A percentile compares a stretch with the other conserved stretches of the same genome.
Evolutionary conservation across 768 basidiomycete genomes (phyloP).

Genomic region (Serendipita vermifera): DNA sequence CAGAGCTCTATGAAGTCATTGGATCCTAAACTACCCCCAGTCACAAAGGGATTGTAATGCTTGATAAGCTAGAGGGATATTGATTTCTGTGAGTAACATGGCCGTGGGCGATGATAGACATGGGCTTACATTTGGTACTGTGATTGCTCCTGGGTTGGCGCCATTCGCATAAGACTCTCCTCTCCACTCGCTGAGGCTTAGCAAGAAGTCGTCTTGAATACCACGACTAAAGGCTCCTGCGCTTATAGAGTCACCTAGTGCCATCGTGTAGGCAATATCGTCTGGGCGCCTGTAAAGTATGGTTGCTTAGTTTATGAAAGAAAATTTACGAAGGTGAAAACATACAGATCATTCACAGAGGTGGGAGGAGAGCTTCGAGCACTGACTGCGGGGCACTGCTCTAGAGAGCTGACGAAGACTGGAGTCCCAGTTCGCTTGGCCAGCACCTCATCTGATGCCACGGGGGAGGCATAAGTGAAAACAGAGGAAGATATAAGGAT

Average conservation of each 20-base stretch:
- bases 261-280: conserved; percentile 7
- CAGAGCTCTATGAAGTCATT: conserved; percentile 7
- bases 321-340: neutral
- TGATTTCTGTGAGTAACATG: neutral
- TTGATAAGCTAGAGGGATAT: conserved; percentile 8
- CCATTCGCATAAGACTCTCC: conserved; percentile 10
- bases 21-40: conserved; percentile 4
- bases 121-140: conserved; percentile 9
- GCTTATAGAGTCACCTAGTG: conserved; percentile 10
- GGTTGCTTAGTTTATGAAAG: neutral
- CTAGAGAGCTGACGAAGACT: neutral
- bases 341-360: neutral
- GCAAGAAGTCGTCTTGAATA: conserved; percentile 1
- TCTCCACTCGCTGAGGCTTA: conserved; percentile 9
- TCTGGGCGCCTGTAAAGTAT: neutral
- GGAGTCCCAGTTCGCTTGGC: neutral
- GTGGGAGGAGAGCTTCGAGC: neutral
- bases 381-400: neutral
- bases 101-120: neutral
- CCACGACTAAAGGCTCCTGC: conserved; percentile 9
- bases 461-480: too few species aligned
- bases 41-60: neutral
- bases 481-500: too few species aligned
- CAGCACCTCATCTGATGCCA: too few species aligned
- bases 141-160: conserved; percentile 9